phyloP scores from a whole-genome alignment of 1,139 yeast species.

The Saccharomyces hybrid region DNA sequence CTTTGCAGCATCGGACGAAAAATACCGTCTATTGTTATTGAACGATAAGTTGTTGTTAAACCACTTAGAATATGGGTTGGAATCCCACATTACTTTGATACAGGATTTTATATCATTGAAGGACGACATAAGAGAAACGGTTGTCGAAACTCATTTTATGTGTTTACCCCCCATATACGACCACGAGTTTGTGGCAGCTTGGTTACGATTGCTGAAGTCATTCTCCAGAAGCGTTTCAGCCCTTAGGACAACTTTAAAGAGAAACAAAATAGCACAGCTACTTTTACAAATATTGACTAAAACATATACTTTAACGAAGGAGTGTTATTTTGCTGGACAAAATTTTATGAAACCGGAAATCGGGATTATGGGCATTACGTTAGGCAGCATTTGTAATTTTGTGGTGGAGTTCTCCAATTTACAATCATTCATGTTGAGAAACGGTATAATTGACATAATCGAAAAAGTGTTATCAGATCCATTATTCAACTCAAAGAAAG shows the following conservation, averaged over 20 bases:
- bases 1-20: slow-evolving; percentile 27
- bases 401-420: slow-evolving; percentile 76
- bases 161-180: slow-evolving; percentile 24
- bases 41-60: slow-evolving; percentile 18
- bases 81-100: slow-evolving; percentile 18
- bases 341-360: slow-evolving; percentile 32
- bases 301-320: slow-evolving; percentile 16
- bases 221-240: slow-evolving; percentile 67
- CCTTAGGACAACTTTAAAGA: slow-evolving; percentile 60
- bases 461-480: slow-evolving; percentile 32
- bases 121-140: slow-evolving; percentile 6
- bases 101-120: slow-evolving; percentile 17
- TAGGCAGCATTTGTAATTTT: slow-evolving; percentile 69
- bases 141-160: neutral
- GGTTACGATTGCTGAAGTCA: slow-evolving; percentile 48
- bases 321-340: slow-evolving; percentile 26
- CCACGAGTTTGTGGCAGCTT: slow-evolving; percentile 19
- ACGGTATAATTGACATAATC: slow-evolving; percentile 47
- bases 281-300: slow-evolving; percentile 38
- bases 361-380: slow-evolving; percentile 43
- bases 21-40: slow-evolving; percentile 20
- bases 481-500: slow-evolving; percentile 28
- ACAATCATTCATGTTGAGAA: slow-evolving; percentile 48
- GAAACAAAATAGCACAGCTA: slow-evolving; percentile 46
- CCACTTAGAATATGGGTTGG: slow-evolving; percentile 21